These are phyloP conservation scores for Flammula alnicola DNA, from an alignment of 1,284 basidiomycete species.

Conservation along the genomic window DNA sequence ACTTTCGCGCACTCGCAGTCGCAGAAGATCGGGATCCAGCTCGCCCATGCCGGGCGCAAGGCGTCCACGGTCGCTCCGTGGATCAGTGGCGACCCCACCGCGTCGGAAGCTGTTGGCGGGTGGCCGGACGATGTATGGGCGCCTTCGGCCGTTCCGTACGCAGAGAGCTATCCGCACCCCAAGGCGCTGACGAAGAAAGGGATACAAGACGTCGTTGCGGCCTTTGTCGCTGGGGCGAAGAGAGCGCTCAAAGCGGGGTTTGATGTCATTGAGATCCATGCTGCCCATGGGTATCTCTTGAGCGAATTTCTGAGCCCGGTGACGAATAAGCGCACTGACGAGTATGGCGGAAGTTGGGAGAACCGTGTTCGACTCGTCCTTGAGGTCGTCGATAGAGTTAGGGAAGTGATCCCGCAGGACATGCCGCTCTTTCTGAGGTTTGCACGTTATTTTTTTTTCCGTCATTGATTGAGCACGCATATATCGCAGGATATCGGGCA, in stretches of 20 bases:
- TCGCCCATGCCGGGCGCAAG: slow-evolving; percentile 83
- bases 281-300: slow-evolving; percentile 68
- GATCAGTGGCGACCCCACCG: slow-evolving; percentile 44
- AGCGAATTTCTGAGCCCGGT: slow-evolving; percentile 61
- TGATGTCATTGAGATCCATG: slow-evolving; percentile 74
- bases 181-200: slow-evolving; percentile 53
- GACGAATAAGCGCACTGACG: slow-evolving; percentile 73
- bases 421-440: slow-evolving; percentile 73
- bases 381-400: slow-evolving; percentile 56
- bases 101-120: slow-evolving; percentile 59
- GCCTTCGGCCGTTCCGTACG: slow-evolving; percentile 63
- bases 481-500: slow-evolving; percentile 54
- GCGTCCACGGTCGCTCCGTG: slow-evolving; percentile 63
- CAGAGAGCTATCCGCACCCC: slow-evolving; percentile 53
- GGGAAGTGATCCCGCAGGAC: slow-evolving; percentile 56
- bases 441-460: slow-evolving; percentile 17
- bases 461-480: too few species aligned
- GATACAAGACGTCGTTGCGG: slow-evolving; percentile 61
- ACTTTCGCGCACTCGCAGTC: slow-evolving; percentile 78
- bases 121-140: slow-evolving; percentile 71
- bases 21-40: slow-evolving; percentile 79
- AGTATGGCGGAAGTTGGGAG: slow-evolving; percentile 76
- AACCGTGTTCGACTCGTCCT: slow-evolving; percentile 67
- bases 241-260: slow-evolving; percentile 56
- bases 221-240: slow-evolving; percentile 64